Conservation (phyloP, 208 protist genomes). For the Acanthamoeba royreba region DNA sequence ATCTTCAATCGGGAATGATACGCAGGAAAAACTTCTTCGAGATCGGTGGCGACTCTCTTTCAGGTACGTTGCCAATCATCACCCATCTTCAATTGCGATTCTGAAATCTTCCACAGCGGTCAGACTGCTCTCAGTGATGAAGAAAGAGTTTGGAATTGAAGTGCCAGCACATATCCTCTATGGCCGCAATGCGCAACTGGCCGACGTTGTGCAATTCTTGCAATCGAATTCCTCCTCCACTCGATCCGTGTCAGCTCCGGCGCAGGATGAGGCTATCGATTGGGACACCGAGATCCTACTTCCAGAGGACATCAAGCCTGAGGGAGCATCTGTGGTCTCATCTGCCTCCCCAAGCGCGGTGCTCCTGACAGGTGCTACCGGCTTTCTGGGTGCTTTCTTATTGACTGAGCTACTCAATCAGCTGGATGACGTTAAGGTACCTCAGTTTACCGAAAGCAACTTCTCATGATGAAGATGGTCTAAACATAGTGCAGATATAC, state of each 20-base stretch:
- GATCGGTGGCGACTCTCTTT: conserved; percentile 16
- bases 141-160: neutral
- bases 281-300: neutral
- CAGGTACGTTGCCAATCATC: neutral
- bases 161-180: neutral
- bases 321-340: no score
- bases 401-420: neutral
- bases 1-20: no score
- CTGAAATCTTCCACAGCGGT: neutral
- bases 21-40: conserved; percentile 23
- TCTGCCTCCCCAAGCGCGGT: neutral
- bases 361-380: neutral
- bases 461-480: no score
- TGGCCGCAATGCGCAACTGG: neutral
- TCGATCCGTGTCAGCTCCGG: no score
- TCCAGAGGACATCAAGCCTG: neutral
- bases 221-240: neutral
- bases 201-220: neutral
- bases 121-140: neutral
- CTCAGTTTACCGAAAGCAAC: no score
- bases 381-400: neutral
- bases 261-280: no score
- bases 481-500: neutral
- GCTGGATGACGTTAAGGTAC: neutral
- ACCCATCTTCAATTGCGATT: no score